A percentile compares a stretch with the other conserved stretches of the same genome.
Conservation (phyloP, 129 eudicot genomes). For the Centella asiatica region DNA sequence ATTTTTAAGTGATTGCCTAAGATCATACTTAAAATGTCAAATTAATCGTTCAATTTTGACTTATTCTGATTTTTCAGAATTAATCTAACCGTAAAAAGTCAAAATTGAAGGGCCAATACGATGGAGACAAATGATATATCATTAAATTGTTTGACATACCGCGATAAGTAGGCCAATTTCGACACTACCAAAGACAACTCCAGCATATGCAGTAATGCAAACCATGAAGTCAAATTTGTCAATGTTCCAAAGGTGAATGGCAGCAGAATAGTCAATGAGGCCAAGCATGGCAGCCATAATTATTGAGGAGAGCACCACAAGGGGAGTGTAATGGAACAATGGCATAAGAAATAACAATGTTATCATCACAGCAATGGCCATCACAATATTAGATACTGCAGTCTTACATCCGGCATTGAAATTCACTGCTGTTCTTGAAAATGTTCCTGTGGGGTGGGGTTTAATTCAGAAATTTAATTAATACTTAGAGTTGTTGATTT, state of each 20-base stretch:
- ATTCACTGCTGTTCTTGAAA: conserved; percentile 90
- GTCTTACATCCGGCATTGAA: conserved; percentile 93
- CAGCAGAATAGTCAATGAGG: conserved; percentile 90
- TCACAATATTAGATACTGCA: conserved; percentile 81
- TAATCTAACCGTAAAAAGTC: no score
- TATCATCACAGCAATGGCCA: conserved; percentile 80
- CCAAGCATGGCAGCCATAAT: conserved; percentile 90
- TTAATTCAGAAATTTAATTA: no score
- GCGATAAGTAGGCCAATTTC: conserved; percentile 79
- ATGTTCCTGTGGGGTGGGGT: conserved; percentile 44
- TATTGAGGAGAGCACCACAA: conserved; percentile 73
- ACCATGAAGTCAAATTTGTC: conserved; percentile 87
- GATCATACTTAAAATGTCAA: no score
- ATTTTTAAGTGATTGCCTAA: no score
- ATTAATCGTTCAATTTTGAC: no score
- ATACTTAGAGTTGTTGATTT: no score
- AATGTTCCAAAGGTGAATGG: conserved; percentile 73
- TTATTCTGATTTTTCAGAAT: no score
- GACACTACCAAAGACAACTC: conserved; percentile 74
- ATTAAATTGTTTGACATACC: conserved; percentile 49
- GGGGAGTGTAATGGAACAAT: conserved; percentile 75
- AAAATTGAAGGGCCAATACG: no score
- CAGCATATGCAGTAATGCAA: conserved; percentile 74
- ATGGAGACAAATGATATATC: no score
- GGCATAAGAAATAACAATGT: conserved; percentile 75